Evolutionary conservation across 2,329 filamentous ascomycete genomes (phyloP).

Genomic region (Alternaria sp.): DNA sequence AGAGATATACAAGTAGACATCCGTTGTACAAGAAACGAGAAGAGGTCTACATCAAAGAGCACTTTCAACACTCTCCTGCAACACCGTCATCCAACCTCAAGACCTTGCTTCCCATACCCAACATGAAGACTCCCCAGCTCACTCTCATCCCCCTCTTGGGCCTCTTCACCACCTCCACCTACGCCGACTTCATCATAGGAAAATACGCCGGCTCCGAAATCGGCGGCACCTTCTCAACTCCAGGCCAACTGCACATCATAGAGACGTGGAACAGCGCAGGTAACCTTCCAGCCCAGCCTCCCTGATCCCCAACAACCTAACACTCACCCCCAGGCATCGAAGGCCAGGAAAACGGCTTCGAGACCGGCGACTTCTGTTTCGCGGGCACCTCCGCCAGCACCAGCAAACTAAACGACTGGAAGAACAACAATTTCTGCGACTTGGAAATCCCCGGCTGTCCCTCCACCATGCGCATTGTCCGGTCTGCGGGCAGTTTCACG

Average conservation of each 20-base stretch:
- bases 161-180: neutral
- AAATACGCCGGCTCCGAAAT: neutral
- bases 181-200: neutral
- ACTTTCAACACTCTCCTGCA: neutral
- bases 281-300: neutral
- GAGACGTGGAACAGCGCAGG: neutral
- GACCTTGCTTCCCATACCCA: neutral
- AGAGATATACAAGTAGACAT: neutral
- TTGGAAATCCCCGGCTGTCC: neutral
- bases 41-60: neutral
- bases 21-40: accelerated
- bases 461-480: neutral
- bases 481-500: neutral
- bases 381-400: neutral
- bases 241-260: neutral
- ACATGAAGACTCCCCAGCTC: neutral
- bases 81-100: neutral
- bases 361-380: neutral
- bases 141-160: neutral
- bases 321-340: neutral
- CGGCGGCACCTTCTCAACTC: neutral
- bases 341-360: neutral
- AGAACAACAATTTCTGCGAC: neutral
- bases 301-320: neutral
- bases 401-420: neutral